These are phyloP conservation scores for Amanita pseudoporphyria DNA, from an alignment of 768 basidiomycete genomes.

Conservation along the genomic window DNA sequence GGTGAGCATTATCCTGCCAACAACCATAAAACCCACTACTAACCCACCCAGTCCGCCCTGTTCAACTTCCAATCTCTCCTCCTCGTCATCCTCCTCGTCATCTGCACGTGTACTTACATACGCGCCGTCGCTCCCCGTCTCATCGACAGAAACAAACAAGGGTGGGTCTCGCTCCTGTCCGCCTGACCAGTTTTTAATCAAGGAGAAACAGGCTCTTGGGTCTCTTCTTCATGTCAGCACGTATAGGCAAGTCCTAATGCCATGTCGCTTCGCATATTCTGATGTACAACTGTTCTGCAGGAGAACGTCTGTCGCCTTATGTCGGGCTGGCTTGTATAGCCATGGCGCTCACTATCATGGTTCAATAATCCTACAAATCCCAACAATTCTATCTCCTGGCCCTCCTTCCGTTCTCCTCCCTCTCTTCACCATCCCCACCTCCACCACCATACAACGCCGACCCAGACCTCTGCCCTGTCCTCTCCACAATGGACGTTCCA, in stretches of 20 bases:
- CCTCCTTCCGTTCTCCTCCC: slow-evolving; percentile 20
- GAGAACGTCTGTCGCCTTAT: slow-evolving; percentile 93
- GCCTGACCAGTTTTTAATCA: not conserved
- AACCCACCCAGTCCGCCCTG: slow-evolving; percentile 61
- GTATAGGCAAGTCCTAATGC: slow-evolving; percentile 63
- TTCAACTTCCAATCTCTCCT: slow-evolving; percentile 98
- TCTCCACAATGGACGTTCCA: slow-evolving; percentile 85
- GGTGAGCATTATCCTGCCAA: no score
- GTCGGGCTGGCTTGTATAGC: slow-evolving; percentile 87
- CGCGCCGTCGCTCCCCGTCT: slow-evolving; percentile 84
- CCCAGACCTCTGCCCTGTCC: slow-evolving; percentile 58
- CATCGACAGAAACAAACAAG: slow-evolving; percentile 89
- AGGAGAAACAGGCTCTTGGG: slow-evolving; percentile 63
- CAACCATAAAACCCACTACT: not conserved
- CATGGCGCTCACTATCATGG: slow-evolving; percentile 75
- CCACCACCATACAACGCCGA: slow-evolving; percentile 36
- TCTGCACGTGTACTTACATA: slow-evolving; percentile 96
- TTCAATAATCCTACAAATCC: slow-evolving; percentile 17
- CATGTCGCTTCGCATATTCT: not conserved
- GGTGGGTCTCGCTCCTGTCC: slow-evolving; percentile 41
- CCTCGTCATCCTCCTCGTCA: slow-evolving; percentile 84
- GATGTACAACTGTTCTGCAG: slow-evolving; percentile 27
- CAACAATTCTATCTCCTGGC: not conserved
- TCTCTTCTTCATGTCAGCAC: slow-evolving; percentile 89
- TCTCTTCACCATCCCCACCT: slow-evolving; percentile 20